Percentiles rank a stretch among this genome's conserved stretches.
Conservation (phyloP, 2,329 filamentous ascomycete species). For the Colletotrichum australisinense region DNA sequence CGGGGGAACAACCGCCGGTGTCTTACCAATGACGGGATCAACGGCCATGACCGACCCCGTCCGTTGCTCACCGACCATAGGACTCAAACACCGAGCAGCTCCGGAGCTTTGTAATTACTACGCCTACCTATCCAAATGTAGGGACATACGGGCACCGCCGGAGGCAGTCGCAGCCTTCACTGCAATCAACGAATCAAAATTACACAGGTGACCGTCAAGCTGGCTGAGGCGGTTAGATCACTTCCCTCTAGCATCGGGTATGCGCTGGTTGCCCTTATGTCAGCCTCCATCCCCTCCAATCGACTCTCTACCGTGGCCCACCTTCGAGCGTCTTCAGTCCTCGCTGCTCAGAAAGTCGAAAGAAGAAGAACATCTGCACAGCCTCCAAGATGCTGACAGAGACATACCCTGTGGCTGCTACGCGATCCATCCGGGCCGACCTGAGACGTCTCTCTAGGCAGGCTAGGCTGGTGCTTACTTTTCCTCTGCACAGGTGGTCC, state of each 20-base stretch:
- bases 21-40: constrained; percentile 3
- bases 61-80: constrained; percentile 4
- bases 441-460: constrained; percentile 31
- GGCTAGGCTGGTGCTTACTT: constrained; percentile 31
- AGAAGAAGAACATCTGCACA: constrained; percentile 18
- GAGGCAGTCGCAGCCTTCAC: neutral
- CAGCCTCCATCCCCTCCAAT: neutral
- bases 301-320: neutral
- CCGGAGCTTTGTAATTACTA: neutral
- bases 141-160: neutral
- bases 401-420: constrained; percentile 18
- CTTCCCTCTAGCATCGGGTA: constrained; percentile 4
- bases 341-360: neutral
- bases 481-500: constrained; percentile 7
- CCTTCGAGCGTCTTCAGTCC: constrained; percentile 5
- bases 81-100: neutral
- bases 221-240: constrained; percentile 4
- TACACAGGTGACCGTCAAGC: constrained; percentile 14
- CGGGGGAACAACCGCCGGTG: neutral
- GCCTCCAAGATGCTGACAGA: constrained; percentile 30
- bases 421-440: constrained; percentile 18
- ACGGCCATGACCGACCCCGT: neutral
- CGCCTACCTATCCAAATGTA: neutral
- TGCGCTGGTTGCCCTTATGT: constrained; percentile 1
- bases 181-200: constrained; percentile 10